Evolutionary conservation across 495 filamentous ascomycete species (phyloP), one percentile per base, ranked within the genome.

Genomic region (Hypoxylon intermedium): DNA sequence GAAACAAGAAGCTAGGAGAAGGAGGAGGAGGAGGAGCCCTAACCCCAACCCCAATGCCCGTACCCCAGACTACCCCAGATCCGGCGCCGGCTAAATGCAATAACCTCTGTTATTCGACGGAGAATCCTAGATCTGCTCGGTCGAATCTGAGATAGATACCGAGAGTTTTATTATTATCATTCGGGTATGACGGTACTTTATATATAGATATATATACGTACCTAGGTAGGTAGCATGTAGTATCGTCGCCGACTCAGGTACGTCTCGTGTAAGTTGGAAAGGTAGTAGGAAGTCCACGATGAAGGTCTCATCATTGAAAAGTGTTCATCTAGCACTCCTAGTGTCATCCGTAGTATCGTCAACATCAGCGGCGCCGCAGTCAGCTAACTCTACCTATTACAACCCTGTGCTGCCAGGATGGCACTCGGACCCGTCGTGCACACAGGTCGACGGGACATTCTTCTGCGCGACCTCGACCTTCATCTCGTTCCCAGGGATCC

Each of bases 401-500:
- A 75, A 75, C 56, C 72, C 72, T 0, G 59, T 73, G 9, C 53
- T 75, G 0, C 61, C 72, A 5, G 72, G 72, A 1, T 75, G 71
- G 71, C 71, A 75, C 49, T 68, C 67, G 5, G 71, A 75, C 24
- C 71, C 71, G 6, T 69, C 65, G 2, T 75, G 71, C 51, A 60
- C 58, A 9, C 61, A 68, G 5, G 65, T 69, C 16, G 44, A 66
- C 46, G 68, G 61, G 23, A 74, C 60, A 23, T 75, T 72, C 59
- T 75, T 68, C 66, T 71, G 69, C 60, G 69, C 60, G 20, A 71
- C 69, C 0, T 75, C 73, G 11, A 74, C 69, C 13, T 75, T 75
- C 48, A 71, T 74, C 19, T 58, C 67, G 1, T 75, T 75, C 58
- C 73, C 73, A 1, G 73, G 71, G 0, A 30, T 74, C 2, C 71